These are phyloP conservation scores for Arxiozyma telluris DNA, from an alignment of 1,139 yeast species.

Conservation along the genomic window DNA sequence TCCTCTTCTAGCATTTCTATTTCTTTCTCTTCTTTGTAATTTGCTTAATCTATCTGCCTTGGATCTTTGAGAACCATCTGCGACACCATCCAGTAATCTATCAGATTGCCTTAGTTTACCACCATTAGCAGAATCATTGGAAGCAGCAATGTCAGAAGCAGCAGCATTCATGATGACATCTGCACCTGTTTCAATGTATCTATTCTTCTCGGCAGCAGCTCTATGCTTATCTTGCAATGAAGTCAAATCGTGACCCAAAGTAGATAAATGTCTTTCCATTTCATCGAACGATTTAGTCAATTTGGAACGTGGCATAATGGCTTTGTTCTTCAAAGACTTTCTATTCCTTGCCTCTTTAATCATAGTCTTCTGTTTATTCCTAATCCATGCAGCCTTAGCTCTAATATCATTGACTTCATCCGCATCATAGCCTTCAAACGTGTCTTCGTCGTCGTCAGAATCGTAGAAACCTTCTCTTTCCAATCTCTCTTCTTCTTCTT, in stretches of 20 bases:
- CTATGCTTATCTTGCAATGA: constrained; percentile 46
- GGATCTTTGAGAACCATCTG: constrained; percentile 69
- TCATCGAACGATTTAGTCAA: constrained; percentile 65
- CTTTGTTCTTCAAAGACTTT: constrained; percentile 79
- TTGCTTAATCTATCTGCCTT: constrained; percentile 85
- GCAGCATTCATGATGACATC: constrained; percentile 54
- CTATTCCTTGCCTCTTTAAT: constrained; percentile 79
- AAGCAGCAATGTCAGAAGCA: constrained; percentile 34
- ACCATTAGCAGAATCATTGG: constrained; percentile 28
- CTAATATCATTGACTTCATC: constrained; percentile 65
- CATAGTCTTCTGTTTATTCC: constrained; percentile 91
- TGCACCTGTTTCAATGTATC: constrained; percentile 53
- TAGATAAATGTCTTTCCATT: constrained; percentile 83
- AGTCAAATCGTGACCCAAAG: constrained; percentile 79
- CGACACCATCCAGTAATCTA: constrained; percentile 78
- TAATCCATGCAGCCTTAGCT: constrained; percentile 90
- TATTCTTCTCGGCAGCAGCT: constrained; percentile 34
- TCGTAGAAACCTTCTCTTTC: constrained; percentile 94
- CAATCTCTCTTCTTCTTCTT: constrained; percentile 91
- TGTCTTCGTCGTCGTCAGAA: constrained; percentile 74
- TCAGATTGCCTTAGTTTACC: constrained; percentile 57
- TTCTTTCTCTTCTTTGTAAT: constrained; percentile 87
- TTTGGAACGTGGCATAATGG: constrained; percentile 89
- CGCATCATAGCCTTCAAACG: constrained; percentile 62
- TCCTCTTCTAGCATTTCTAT: constrained; percentile 86